A percentile compares a stretch with the other conserved stretches of the same genome.
Evolutionary conservation across 495 filamentous ascomycete genomes (phyloP).

Genomic region (Aspergillus campestris): DNA sequence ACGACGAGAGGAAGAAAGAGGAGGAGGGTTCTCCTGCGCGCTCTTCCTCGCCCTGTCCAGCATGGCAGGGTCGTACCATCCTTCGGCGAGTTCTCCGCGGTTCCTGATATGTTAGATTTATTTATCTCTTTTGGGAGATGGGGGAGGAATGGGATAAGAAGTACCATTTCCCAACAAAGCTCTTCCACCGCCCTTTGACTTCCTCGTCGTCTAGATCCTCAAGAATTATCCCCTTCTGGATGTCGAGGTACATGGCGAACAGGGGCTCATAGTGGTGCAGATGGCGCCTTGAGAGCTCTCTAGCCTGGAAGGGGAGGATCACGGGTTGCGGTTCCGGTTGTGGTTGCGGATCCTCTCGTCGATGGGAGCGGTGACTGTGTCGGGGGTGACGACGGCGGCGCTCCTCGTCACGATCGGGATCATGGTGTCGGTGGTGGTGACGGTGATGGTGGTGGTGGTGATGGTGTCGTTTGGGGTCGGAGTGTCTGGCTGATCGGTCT

Average conservation of each 20-base stretch:
- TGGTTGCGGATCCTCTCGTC: slow-evolving; percentile 6
- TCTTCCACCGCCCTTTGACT: slow-evolving; percentile 81
- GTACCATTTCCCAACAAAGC: slow-evolving; percentile 83
- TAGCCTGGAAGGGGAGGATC: slow-evolving; percentile 58
- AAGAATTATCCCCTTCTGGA: slow-evolving; percentile 70
- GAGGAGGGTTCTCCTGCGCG: slow-evolving; percentile 5
- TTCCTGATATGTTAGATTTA: slow-evolving; percentile 52
- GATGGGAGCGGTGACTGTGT: slow-evolving; percentile 5
- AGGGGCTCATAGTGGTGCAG: slow-evolving; percentile 55
- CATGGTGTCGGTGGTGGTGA: slow-evolving; percentile 16
- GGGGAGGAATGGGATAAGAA: neutral
- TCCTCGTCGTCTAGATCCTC: slow-evolving; percentile 60
- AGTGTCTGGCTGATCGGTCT: slow-evolving; percentile 3
- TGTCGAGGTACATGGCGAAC: slow-evolving; percentile 80
- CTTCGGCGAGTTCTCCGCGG: slow-evolving; percentile 79
- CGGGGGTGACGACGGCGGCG: slow-evolving; percentile 19
- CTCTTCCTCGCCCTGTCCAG: slow-evolving; percentile 41
- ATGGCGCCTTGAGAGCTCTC: slow-evolving; percentile 57
- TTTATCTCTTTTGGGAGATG: neutral
- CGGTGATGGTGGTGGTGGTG: slow-evolving; percentile 9
- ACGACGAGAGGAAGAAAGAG: neutral
- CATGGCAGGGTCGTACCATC: slow-evolving; percentile 80
- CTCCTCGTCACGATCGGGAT: slow-evolving; percentile 19
- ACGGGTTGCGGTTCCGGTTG: slow-evolving; percentile 14
- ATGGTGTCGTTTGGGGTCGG: slow-evolving; percentile 5